Conservation (phyloP, 495 filamentous ascomycete species). For the Penicillium robsamsonii region DNA sequence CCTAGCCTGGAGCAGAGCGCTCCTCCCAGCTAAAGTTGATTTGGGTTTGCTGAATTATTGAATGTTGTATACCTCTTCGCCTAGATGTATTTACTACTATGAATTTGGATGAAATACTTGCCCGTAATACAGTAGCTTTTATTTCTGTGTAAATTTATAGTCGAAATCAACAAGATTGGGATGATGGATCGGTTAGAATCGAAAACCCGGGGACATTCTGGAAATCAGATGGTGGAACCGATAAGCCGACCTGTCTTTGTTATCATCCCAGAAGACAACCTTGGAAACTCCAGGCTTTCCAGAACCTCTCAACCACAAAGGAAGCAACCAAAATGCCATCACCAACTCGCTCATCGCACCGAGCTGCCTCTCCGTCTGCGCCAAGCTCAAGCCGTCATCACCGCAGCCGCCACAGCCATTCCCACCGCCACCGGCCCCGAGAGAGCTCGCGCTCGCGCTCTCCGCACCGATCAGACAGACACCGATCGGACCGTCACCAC, state of each 20-base stretch:
- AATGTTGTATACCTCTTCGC: slow-evolving; percentile 26
- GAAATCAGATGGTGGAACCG: neutral
- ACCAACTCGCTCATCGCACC: slow-evolving; percentile 16
- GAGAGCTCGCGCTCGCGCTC: slow-evolving; percentile 29
- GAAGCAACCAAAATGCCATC: slow-evolving; percentile 24
- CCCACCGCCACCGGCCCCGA: slow-evolving; percentile 25
- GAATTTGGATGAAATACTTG: slow-evolving; percentile 10
- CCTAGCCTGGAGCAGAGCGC: slow-evolving; percentile 31
- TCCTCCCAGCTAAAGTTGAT: slow-evolving; percentile 28
- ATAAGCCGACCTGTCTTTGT: slow-evolving; percentile 1
- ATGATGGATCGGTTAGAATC: neutral
- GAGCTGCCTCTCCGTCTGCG: slow-evolving; percentile 9
- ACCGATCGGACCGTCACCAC: slow-evolving; percentile 23
- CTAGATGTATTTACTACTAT: slow-evolving; percentile 28
- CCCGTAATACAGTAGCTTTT: neutral
- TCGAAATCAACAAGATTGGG: neutral
- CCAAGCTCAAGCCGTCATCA: slow-evolving; percentile 22
- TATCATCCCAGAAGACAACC: slow-evolving; percentile 3
- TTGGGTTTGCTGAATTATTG: slow-evolving; percentile 3
- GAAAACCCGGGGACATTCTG: neutral
- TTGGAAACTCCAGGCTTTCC: slow-evolving; percentile 7
- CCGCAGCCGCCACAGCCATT: slow-evolving; percentile 25
- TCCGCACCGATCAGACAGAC: slow-evolving; percentile 29
- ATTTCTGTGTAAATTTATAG: neutral
- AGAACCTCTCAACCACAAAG: neutral